These are phyloP conservation scores for Xylariales sp. DNA, from an alignment of 2,329 filamentous ascomycete species.

Conservation along the genomic window DNA sequence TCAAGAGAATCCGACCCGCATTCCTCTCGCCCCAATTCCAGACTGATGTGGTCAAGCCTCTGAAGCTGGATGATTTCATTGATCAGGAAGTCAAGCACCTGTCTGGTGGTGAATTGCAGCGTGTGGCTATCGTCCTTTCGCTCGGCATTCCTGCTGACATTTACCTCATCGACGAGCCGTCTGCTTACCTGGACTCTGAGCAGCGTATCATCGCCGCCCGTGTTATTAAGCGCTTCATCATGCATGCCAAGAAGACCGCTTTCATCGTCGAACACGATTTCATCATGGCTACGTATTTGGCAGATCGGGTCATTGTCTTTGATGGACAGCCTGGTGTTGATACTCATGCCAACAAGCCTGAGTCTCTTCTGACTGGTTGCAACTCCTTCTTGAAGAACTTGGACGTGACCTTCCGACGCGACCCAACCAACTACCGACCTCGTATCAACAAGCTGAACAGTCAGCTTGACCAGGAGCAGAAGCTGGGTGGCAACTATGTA, in stretches of 20 bases:
- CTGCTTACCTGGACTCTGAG: slow-evolving; percentile 76
- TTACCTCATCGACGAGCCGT: slow-evolving; percentile 97
- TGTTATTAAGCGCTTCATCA: slow-evolving; percentile 99
- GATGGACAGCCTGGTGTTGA: slow-evolving; percentile 89
- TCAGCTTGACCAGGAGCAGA: slow-evolving; percentile 97
- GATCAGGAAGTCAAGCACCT: slow-evolving; percentile 99
- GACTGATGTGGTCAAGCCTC: slow-evolving; percentile 98
- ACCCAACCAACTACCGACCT: slow-evolving; percentile 91
- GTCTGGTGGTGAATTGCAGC: slow-evolving; percentile 98
- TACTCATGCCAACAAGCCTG: slow-evolving; percentile 81
- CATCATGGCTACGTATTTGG: slow-evolving; percentile 63
- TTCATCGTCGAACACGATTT: slow-evolving; percentile 90
- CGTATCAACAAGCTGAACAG: slow-evolving; percentile 97
- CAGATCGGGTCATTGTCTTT: slow-evolving; percentile 97
- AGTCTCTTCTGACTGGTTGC: slow-evolving; percentile 91
- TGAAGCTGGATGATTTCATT: slow-evolving; percentile 98
- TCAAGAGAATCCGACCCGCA: slow-evolving; percentile 98
- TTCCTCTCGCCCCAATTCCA: slow-evolving; percentile 98
- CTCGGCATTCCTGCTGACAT: slow-evolving; percentile 95
- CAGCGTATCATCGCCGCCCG: slow-evolving; percentile 96
- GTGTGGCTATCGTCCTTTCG: slow-evolving; percentile 96
- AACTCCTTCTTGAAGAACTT: slow-evolving; percentile 95
- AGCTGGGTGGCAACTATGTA: slow-evolving; percentile 78
- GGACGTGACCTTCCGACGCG: slow-evolving; percentile 96
- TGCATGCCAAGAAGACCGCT: slow-evolving; percentile 99